Evolutionary conservation across 1,284 basidiomycete genomes (phyloP).

Genomic region (Melampsora americana): DNA sequence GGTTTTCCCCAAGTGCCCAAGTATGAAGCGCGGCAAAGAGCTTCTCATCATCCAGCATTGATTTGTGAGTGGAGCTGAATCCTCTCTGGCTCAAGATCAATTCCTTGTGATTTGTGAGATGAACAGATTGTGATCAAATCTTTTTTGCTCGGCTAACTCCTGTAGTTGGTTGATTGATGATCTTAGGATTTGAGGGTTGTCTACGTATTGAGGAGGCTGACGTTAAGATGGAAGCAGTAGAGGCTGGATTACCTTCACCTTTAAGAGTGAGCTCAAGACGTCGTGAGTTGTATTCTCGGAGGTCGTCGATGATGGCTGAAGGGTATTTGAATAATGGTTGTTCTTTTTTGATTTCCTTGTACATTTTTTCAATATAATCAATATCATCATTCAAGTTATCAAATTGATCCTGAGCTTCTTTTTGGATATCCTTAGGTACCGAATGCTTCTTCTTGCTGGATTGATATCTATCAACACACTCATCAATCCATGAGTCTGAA

Average conservation of each 20-base stretch:
- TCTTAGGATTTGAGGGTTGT: background rate
- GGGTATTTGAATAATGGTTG: background rate
- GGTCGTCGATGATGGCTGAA: background rate
- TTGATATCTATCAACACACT: too few relatives aligned
- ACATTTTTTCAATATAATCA: too few relatives aligned
- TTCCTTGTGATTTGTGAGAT: slow-evolving; percentile 5
- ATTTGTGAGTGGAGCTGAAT: slow-evolving; percentile 1
- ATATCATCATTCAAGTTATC: too few relatives aligned
- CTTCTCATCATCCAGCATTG: slow-evolving; percentile 11
- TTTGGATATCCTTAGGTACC: too few relatives aligned
- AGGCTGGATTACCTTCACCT: background rate
- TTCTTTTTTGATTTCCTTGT: too few relatives aligned
- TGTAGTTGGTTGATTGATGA: background rate
- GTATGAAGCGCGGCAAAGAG: background rate
- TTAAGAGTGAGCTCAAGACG: slow-evolving; percentile 4
- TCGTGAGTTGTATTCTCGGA: slow-evolving; percentile 2
- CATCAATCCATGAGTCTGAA: too few relatives aligned
- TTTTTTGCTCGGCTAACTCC: background rate
- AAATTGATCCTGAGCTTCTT: too few relatives aligned
- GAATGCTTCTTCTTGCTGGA: too few relatives aligned
- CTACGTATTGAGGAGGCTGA: background rate
- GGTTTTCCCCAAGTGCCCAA: slow-evolving; percentile 14
- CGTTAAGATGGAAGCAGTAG: background rate
- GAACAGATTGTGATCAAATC: slow-evolving; percentile 3
- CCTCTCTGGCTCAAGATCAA: background rate